Evolutionary conservation across 192 early-diverging fungal species (phyloP), one percentile per base, ranked within the genome.

Genomic region (Funneliformis mosseae): DNA sequence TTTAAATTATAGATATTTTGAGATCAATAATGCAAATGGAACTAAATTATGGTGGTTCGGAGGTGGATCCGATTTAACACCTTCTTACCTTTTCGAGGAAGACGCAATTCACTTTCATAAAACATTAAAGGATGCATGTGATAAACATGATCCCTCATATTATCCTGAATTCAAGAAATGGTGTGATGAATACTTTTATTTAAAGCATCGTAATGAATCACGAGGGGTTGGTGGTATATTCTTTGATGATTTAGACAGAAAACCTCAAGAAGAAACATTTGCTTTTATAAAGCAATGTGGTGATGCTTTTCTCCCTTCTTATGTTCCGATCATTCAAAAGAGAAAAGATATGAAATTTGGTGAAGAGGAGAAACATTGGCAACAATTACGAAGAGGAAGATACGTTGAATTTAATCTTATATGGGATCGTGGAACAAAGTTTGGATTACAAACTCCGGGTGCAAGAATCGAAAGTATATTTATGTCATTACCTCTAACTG

Each of bases 341-440:
- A 90, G 97, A 41, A 97, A 90, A 89, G 85, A 93, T 63, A 92
- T 91, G 89, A 90, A 90, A 42, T 98, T 91, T 81, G 92, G 93
- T 18, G 81, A 87, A 23, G 89, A 91, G 11, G 88, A 95, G 84
- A 97, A 94, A 85, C 71, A 88, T 50, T 99, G 98, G 98, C 98
- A 99, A 86, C 94, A 97, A 81, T 79, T 99, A 45, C 92, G 98
- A 67, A 91, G 98, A 55, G 98, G 98, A 11, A 90, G 96, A 42
- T 99, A 99, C 86, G 97, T 96, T 33, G 98, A 99, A 82, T 99
- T 99, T 84, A 99, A 99, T 83, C 86, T 99, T 81, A 94, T 98
- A 21, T 92, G 95, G 80, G 98, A 99, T 85, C 92, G 98, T 64
- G 98, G 98, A 27, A 99, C 98, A 46, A 99, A 99, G 87, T 99